These are phyloP conservation scores for Carallia pectinifolia DNA, from an alignment of 345 rosid species.

Conservation along the genomic window DNA sequence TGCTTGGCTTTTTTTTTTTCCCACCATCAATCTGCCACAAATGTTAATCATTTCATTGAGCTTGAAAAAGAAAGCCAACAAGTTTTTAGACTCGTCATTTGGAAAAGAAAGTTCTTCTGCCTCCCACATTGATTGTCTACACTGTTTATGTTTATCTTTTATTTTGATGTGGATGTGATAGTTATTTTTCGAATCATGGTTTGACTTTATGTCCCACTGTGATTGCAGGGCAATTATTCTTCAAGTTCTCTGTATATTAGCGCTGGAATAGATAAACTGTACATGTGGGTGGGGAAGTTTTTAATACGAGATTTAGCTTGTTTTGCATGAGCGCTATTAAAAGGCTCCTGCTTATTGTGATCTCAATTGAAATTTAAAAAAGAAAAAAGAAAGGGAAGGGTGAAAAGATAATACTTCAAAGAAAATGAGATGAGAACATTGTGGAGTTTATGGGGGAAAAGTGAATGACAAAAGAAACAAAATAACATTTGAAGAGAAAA, in stretches of 20 bases:
- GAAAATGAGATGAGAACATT: slow-evolving; percentile 14
- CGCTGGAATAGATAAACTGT: slow-evolving; percentile 44
- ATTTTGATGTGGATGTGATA: slow-evolving; percentile 33
- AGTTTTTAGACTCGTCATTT: no score
- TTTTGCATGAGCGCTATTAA: slow-evolving; percentile 15
- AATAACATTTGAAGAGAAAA: slow-evolving; percentile 10
- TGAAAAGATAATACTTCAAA: slow-evolving; percentile 2
- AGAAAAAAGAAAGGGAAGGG: not conserved
- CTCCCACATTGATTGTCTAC: no score
- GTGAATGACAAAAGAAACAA: slow-evolving; percentile 15
- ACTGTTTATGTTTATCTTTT: slow-evolving; percentile 10
- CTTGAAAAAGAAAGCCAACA: no score
- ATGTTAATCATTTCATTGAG: no score
- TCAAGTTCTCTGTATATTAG: slow-evolving; percentile 55
- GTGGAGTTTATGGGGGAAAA: slow-evolving; percentile 7
- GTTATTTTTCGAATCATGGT: slow-evolving; percentile 39
- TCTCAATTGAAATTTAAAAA: not conserved
- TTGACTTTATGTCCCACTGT: slow-evolving; percentile 63
- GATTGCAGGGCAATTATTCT: slow-evolving; percentile 70
- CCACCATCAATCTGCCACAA: no score
- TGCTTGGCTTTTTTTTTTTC: no score
- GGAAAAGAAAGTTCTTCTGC: no score
- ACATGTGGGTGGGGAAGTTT: slow-evolving; percentile 37
- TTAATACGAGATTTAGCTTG: slow-evolving; percentile 35
- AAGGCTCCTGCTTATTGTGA: slow-evolving; percentile 6